Conservation (phyloP, 2,329 filamentous ascomycete species). For the Trichoderma asperellum region DNA sequence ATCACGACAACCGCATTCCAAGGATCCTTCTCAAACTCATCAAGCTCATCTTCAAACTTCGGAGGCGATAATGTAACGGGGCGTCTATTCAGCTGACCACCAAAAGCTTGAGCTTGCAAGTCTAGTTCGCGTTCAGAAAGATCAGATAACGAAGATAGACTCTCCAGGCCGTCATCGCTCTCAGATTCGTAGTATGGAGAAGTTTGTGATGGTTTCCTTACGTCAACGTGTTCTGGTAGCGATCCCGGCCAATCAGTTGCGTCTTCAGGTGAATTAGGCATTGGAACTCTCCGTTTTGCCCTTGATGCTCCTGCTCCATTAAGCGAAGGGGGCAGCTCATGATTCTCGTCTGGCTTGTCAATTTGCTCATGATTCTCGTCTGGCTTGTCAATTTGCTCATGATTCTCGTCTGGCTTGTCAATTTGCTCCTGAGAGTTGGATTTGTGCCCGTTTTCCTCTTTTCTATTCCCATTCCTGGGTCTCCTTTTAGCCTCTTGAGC, state of each 20-base stretch:
- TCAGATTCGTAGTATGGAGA: slow-evolving; percentile 33
- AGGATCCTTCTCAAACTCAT: slow-evolving; percentile 59
- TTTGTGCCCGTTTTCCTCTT: not conserved
- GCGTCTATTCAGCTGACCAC: slow-evolving; percentile 21
- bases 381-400: slow-evolving; percentile 31
- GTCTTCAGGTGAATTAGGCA: slow-evolving; percentile 23
- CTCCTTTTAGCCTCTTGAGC: slow-evolving; percentile 64
- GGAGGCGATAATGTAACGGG: not conserved
- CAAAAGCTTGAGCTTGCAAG: slow-evolving; percentile 36
- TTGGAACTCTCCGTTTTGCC: slow-evolving; percentile 31
- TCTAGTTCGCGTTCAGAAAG: slow-evolving; percentile 48
- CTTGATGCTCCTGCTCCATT: slow-evolving; percentile 22
- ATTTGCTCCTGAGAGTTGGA: slow-evolving; percentile 32
- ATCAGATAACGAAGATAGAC: slow-evolving; percentile 43
- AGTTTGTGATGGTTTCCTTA: not conserved
- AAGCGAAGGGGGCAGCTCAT: slow-evolving; percentile 23
- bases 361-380: too few species aligned
- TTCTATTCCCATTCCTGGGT: not conserved
- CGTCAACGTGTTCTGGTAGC: not conserved
- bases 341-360: not conserved
- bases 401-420: slow-evolving; percentile 14
- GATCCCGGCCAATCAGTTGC: not conserved
- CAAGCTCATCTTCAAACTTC: slow-evolving; percentile 48
- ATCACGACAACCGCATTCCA: slow-evolving; percentile 69
- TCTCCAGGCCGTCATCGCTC: slow-evolving; percentile 37